Conservation (phyloP, 83 land plant genomes). For the Picea mariana region DNA sequence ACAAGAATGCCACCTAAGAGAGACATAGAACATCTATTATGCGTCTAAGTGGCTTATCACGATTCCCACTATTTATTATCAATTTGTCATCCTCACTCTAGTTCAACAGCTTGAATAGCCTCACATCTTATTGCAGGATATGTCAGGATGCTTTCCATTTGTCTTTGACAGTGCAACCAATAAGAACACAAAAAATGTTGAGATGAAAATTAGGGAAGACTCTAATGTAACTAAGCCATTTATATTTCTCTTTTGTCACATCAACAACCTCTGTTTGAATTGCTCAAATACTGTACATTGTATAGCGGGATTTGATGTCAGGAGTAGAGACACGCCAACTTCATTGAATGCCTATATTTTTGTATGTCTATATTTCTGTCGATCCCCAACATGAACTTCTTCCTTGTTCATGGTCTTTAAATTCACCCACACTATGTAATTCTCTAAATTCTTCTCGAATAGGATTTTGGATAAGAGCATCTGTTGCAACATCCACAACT, state of each 20-base stretch:
- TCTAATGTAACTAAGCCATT: constrained; percentile 12
- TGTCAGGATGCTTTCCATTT: constrained; percentile 71
- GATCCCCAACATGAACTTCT: too few relatives aligned
- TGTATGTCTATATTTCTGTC: too few relatives aligned
- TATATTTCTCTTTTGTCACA: constrained; percentile 24
- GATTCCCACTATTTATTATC: constrained; percentile 17
- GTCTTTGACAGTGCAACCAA: constrained; percentile 91
- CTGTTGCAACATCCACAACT: constrained; percentile 94
- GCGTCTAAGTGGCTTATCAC: constrained; percentile 31
- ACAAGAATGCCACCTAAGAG: too few relatives aligned
- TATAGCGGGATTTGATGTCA: too few relatives aligned
- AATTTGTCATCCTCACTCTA: constrained; percentile 32
- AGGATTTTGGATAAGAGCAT: constrained; percentile 77
- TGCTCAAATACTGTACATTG: constrained; percentile 98
- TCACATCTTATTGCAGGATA: constrained; percentile 97
- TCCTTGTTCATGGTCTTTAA: too few relatives aligned
- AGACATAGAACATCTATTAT: constrained; percentile 21
- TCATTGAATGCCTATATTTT: too few relatives aligned
- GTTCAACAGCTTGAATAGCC: constrained; percentile 82
- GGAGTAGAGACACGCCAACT: too few relatives aligned
- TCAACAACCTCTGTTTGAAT: constrained; percentile 61
- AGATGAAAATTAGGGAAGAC: constrained; percentile 67
- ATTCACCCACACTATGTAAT: too few relatives aligned
- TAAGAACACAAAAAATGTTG: constrained; percentile 87
- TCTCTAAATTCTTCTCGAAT: too few relatives aligned